Evolutionary conservation across 768 basidiomycete species (phyloP).

Genomic region (Boletales sp.): DNA sequence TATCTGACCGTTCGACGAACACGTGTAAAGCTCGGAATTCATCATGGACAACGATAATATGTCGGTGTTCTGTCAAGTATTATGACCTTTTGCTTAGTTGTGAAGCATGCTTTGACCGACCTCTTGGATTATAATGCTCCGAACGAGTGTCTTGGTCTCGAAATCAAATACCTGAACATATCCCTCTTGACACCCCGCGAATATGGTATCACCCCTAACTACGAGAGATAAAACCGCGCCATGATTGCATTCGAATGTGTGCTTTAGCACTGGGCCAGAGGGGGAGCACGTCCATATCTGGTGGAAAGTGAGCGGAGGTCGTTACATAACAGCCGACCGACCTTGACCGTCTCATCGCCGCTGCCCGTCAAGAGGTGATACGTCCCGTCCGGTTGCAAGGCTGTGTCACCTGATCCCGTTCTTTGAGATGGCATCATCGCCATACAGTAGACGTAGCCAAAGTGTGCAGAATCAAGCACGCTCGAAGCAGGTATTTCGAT

Average conservation of each 20-base stretch:
- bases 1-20: slow-evolving; percentile 64
- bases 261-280: slow-evolving; percentile 44
- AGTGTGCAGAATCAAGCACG: slow-evolving; percentile 87
- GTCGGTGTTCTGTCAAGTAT: slow-evolving; percentile 57
- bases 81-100: background rate
- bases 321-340: slow-evolving; percentile 24
- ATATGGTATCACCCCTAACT: slow-evolving; percentile 73
- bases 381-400: slow-evolving; percentile 19
- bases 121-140: slow-evolving; percentile 85
- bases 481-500: slow-evolving; percentile 63
- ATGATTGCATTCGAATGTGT: slow-evolving; percentile 67
- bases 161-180: slow-evolving; percentile 89
- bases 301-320: background rate
- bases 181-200: slow-evolving; percentile 93
- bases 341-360: slow-evolving; percentile 90
- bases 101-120: slow-evolving; percentile 32
- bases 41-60: slow-evolving; percentile 78
- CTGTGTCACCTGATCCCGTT: slow-evolving; percentile 34
- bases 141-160: slow-evolving; percentile 81
- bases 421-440: slow-evolving; percentile 41
- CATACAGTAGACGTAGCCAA: slow-evolving; percentile 92
- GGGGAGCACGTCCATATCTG: slow-evolving; percentile 67
- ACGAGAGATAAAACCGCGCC: slow-evolving; percentile 85
- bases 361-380: slow-evolving; percentile 76
- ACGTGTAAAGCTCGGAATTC: slow-evolving; percentile 60